Conservation (phyloP, 331 rosid genomes). For the Pyrus hybrid region DNA sequence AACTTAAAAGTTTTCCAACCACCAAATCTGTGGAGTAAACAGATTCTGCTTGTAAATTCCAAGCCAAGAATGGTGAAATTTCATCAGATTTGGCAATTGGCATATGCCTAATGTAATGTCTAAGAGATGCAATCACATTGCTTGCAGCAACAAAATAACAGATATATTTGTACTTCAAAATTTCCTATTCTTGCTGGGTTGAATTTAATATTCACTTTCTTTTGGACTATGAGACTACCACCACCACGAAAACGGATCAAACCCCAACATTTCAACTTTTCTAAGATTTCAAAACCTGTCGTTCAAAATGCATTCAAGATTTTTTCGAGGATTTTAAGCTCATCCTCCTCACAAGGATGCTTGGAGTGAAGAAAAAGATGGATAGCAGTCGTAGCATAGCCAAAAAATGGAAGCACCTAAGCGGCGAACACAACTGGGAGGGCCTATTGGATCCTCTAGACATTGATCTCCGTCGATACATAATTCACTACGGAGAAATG, state of each 20-base stretch:
- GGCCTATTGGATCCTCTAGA: constrained; percentile 41
- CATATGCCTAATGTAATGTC: neutral
- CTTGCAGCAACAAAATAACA: neutral
- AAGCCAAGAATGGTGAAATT: constrained; percentile 2
- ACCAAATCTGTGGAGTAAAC: neutral
- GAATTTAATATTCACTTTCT: neutral
- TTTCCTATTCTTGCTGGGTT: neutral
- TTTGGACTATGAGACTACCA: neutral
- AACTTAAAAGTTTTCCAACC: neutral
- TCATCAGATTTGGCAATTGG: neutral
- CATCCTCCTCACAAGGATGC: constrained; percentile 5
- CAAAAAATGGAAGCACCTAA: constrained; percentile 46
- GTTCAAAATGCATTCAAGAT: neutral
- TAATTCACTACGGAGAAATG: constrained; percentile 51
- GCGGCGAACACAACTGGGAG: constrained; percentile 39
- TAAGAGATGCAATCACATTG: neutral
- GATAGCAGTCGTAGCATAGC: constrained; percentile 20
- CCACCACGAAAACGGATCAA: neutral
- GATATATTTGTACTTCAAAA: neutral
- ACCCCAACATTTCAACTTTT: neutral
- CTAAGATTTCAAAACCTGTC: neutral
- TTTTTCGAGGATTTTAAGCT: neutral
- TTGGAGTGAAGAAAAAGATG: constrained; percentile 15
- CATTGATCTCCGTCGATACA: constrained; percentile 35
- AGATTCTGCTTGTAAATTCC: neutral